phyloP scores from a whole-genome alignment of 2,329 filamentous ascomycete genomes.

The Dothidotthia symphoricarpi region DNA sequence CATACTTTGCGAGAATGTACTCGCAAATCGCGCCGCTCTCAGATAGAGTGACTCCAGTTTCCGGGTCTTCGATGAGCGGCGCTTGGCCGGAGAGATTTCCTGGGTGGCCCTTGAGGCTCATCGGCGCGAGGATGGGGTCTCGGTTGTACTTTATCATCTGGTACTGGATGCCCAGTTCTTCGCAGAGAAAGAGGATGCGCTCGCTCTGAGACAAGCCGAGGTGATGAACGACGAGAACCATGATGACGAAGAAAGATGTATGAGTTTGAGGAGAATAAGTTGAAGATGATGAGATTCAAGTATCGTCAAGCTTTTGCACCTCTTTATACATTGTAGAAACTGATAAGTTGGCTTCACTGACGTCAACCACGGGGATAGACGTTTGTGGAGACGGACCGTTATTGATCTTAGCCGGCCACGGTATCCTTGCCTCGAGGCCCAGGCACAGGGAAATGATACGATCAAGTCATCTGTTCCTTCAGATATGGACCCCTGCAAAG shows the following conservation, averaged over 20 bases:
- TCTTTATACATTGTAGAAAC: no score
- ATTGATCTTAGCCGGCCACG: no score
- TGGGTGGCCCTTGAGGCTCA: slow-evolving; percentile 12
- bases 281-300: no score
- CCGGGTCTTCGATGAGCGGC: slow-evolving; percentile 56
- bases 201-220: slow-evolving; percentile 56
- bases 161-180: slow-evolving; percentile 60
- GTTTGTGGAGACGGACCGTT: no score
- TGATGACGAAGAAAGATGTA: slow-evolving; percentile 1
- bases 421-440: no score
- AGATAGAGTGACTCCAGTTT: slow-evolving; percentile 48
- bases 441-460: no score
- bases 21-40: slow-evolving; percentile 60
- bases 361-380: no score
- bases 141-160: slow-evolving; percentile 48
- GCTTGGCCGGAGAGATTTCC: slow-evolving; percentile 50
- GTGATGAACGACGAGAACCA: slow-evolving; percentile 28
- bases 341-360: no score
- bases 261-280: no score
- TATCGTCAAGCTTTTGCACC: no score
- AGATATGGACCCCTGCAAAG: no score
- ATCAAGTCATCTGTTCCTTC: no score
- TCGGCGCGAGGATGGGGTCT: slow-evolving; percentile 37
- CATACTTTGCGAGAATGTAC: slow-evolving; percentile 57
- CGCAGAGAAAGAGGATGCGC: slow-evolving; percentile 61